Evolutionary conservation across 441 rosid genomes (phyloP), one percentile per base, ranked within the genome.

Genomic region (Populus trichocarpa): DNA sequence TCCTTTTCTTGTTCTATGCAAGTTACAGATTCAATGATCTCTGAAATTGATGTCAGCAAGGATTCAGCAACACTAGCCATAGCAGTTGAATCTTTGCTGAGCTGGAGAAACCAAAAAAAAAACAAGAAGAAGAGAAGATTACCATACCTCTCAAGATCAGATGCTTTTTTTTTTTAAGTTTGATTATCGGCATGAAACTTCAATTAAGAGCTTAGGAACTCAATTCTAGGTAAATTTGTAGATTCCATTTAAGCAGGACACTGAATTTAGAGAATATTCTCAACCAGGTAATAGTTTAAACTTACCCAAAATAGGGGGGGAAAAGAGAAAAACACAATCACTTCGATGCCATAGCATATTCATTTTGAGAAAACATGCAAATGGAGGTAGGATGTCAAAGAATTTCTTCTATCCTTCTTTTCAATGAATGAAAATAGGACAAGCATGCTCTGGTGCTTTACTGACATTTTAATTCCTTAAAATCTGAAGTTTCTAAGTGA

Each of bases 21-120:
- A 75, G 67, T 83, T 81, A 86, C 75, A 26, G 86, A 86, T 82
- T 75, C 84, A 72, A 85, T 83, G 53, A 92, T 75, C 81, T 83
- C 89, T 13, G 92, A 88, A 79, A 90, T 89, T 38, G 89, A 90
- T 70, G 25, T 78, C 84, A 89, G 63, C 87, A 90, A 81, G 23
- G 89, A 80, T 81, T 81, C 85, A 40, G 84, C 81, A 63, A 81
- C 76, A 57, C 81, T 78, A 77, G 77, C 75, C 38, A 83, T 72
- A 76, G 81, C 69, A 80, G 79, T n/a, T 40, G 6, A 40, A 46
- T 80, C 85, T 85, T 81, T 75, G 73, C 74, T 83, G 81, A 75
- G 71, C 97, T 93, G 87, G 65, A 81, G 66, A 71, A 66, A 80
- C 23, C 9, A 20, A 26, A 66, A 23, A 77, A 64, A 61, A 20